Evolutionary conservation across 2,329 filamentous ascomycete species (phyloP), one percentile per base, ranked within the genome.

Genomic region (Pseudopithomyces chartarum): DNA sequence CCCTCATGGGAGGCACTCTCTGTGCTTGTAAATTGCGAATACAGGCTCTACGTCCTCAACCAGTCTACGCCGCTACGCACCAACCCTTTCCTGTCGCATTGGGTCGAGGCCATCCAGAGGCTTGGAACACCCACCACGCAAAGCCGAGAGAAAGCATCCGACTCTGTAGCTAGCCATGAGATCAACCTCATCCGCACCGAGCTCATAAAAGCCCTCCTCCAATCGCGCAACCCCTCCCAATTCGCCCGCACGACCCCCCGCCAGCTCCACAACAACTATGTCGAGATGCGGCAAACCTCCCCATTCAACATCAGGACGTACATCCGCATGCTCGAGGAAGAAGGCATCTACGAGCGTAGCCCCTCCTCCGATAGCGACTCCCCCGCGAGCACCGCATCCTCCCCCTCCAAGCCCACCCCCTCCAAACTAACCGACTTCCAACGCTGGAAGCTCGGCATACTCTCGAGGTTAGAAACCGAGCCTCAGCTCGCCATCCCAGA

Each of bases 11-110:
- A 57, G 17, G 48, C 53, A 17, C 63, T 76, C 36, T 64, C 71
- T 3, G 58, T 68, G 7, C 56, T 76, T 15, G 52, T 76, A 12
- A 73, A 74, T 42, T 71, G 70, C 69, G 74, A 77, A 58, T 74
- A 73, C 54, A 63, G 64, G 26, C 68, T 78, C 19, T 76, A 68
- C 66, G 54, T 54, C 13, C 51, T 74, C 57, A 71, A 74, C 39
- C 58, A 66, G 33, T 46, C 52, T 3, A 74, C 65, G 2, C 63
- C 68, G 15, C 61, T 78, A 6, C 60, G 65, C 29, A 56, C 68
- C 43, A 77, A 78, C 39, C 76, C 76, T 1, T 78, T 76, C 56
- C 64, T 79, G 19, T 66, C 69, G 4, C 74, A 78, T 48, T 79
- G 76, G 76, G 70, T 78, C 39, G 73, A 77, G 59, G 66, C 70